Conservation (phyloP, 306 rosid genomes). For the Astragalus glycyphyllos region DNA sequence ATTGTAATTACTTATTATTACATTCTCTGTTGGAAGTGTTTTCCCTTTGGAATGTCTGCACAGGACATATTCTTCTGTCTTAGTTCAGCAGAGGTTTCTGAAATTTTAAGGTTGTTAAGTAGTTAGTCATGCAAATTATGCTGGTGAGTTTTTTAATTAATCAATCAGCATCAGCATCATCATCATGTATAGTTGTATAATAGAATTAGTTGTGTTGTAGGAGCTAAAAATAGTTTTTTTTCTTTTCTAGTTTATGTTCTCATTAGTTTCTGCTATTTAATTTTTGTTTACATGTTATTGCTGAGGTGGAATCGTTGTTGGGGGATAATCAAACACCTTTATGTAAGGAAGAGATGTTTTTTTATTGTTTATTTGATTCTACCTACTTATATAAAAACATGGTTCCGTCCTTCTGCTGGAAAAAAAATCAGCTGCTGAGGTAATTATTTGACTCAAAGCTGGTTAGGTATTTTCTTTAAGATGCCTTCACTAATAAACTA, state of each 20-base stretch:
- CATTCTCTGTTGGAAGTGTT: not conserved
- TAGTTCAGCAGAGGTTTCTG: not conserved
- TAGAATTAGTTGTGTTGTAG: conserved; percentile 5
- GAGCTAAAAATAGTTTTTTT: not conserved
- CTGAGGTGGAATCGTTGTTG: not conserved
- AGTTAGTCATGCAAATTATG: not conserved
- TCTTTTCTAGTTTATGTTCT: not conserved
- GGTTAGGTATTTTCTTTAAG: conserved; percentile 2
- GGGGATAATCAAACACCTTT: conserved; percentile 20
- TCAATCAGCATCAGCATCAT: not conserved
- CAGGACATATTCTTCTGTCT: conserved; percentile 12
- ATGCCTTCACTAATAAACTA: conserved; percentile 7
- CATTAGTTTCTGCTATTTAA: conserved; percentile 1
- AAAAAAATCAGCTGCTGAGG: not conserved
- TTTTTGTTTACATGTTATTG: not conserved
- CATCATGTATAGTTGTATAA: not conserved
- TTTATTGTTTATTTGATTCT: not conserved
- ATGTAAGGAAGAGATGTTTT: not conserved
- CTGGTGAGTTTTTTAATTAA: conserved; percentile 3
- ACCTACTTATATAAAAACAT: not conserved
- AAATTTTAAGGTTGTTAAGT: not conserved
- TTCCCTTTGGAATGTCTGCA: not conserved
- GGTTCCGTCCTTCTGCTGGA: conserved; percentile 17
- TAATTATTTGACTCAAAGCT: not conserved
- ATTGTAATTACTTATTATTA: conserved; percentile 29